Evolutionary conservation across 768 basidiomycete genomes (phyloP), one percentile per base, ranked within the genome.

Genomic region (Tremella yokohamensis): DNA sequence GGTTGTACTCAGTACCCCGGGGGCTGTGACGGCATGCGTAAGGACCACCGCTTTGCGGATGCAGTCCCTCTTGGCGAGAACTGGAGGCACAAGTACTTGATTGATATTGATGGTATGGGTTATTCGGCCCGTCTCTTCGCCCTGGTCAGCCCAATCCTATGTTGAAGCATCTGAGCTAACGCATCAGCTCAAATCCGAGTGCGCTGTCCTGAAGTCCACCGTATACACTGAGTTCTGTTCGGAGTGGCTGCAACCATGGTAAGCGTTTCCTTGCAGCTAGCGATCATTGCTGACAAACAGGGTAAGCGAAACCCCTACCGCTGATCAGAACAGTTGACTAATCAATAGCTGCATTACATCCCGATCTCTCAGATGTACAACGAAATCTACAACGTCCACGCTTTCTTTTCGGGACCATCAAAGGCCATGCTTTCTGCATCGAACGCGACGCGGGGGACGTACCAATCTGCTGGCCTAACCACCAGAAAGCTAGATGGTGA

Each of bases 101-200:
- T 93, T 61, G 93, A 97, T 76, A 77, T 98, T 56, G 93, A 96
- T 69, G 93, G 94, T 15, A 93, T 92, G 88, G 87, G 89, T 18
- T 98, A 97, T 76, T 90, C 87, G 24, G 93, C 87, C 2, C 82
- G 90, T 12, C 59, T 76, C n/a, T 92, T 96, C 75, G 84, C 76
- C 38, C 62, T 78, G 64, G 64, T 75, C 42, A 61, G 72, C 11
- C 22, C 8, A 52, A 11, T 19, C 7, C 15, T 16, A 20, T 52
- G 53, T 37, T 22, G n/a, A 38, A 26, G 7, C 42, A 26, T 12
- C 20, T 3, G 26, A n/a, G 13, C 26, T 48, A 4, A 71, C 76
- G 91, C 66, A 87, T 86, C 42, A 91, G 71, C 64, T 73, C 45
- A 73, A 73, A 60, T 73, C 87, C 53, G 90, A 94, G 74, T 90